phyloP scores from a whole-genome alignment of 805 yeast genomes.

The Wickerhamomyces chaumierensis region DNA sequence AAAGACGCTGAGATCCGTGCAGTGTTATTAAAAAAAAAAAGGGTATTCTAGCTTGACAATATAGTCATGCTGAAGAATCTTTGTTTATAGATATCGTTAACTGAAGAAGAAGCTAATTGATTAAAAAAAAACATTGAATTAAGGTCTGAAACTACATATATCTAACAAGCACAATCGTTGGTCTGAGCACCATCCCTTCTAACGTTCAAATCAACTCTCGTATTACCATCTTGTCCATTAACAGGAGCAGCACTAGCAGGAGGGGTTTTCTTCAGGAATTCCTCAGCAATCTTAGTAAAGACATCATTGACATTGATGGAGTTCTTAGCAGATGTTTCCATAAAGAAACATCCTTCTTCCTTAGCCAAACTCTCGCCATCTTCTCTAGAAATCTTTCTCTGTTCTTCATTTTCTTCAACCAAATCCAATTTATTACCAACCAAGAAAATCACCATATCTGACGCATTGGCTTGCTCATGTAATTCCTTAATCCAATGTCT shows the following conservation, averaged over 20 bases:
- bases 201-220: constrained; percentile 23
- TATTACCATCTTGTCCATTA: constrained; percentile 16
- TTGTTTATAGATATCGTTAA: too few species aligned
- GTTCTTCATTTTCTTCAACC: constrained; percentile 40
- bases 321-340: constrained; percentile 91
- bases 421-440: constrained; percentile 91
- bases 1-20: too few species aligned
- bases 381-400: constrained; percentile 70
- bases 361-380: constrained; percentile 85
- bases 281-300: constrained; percentile 68
- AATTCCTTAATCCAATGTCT: constrained; percentile 97
- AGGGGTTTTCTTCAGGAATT: constrained; percentile 54
- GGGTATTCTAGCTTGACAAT: too few species aligned
- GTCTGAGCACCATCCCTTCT: constrained; percentile 20
- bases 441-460: constrained; percentile 82
- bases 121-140: too few species aligned
- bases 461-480: constrained; percentile 81
- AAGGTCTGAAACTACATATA: too few species aligned
- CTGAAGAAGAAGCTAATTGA: too few species aligned
- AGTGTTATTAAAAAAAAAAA: too few species aligned
- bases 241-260: constrained; percentile 17
- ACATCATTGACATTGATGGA: constrained; percentile 85
- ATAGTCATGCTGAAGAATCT: too few species aligned
- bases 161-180: constrained; percentile 23
- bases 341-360: constrained; percentile 83